Conservation (phyloP, 2,329 filamentous ascomycete species). For the Grosmannia huntii region DNA sequence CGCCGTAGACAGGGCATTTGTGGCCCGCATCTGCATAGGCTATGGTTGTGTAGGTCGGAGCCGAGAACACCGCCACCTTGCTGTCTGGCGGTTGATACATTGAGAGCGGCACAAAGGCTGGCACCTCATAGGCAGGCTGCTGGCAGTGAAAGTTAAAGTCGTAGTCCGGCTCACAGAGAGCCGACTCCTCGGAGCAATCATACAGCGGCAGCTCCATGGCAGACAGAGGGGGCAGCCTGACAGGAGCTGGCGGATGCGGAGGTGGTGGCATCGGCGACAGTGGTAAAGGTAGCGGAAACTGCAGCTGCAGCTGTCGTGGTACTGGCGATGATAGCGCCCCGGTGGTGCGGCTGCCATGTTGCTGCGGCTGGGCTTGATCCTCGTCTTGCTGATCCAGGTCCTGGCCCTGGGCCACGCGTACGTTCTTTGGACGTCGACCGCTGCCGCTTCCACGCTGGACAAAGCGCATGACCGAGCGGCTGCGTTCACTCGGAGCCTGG, state of each 20-base stretch:
- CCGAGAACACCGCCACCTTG: neutral
- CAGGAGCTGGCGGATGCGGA: neutral
- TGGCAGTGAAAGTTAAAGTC: neutral
- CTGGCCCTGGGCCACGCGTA: too few species aligned
- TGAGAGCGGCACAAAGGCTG: neutral
- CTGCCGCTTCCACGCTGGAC: neutral
- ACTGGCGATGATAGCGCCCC: neutral
- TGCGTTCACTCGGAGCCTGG: slow-evolving; percentile 4
- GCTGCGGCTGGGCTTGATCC: neutral
- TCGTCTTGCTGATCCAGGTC: neutral
- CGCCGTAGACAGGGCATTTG: neutral
- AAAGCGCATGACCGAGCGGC: neutral
- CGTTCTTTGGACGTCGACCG: neutral
- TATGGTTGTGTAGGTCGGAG: neutral
- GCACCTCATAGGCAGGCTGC: neutral
- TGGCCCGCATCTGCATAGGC: neutral
- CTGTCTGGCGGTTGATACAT: neutral
- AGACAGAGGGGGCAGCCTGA: neutral
- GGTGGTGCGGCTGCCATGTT: neutral
- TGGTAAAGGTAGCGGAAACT: neutral
- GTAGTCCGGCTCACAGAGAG: neutral
- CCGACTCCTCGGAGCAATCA: neutral
- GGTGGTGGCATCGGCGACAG: neutral
- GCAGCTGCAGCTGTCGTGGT: neutral
- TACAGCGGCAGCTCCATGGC: neutral